Base-by-base conservation (phyloP, 345 rosid species). In the Citrus maxima region DNA sequence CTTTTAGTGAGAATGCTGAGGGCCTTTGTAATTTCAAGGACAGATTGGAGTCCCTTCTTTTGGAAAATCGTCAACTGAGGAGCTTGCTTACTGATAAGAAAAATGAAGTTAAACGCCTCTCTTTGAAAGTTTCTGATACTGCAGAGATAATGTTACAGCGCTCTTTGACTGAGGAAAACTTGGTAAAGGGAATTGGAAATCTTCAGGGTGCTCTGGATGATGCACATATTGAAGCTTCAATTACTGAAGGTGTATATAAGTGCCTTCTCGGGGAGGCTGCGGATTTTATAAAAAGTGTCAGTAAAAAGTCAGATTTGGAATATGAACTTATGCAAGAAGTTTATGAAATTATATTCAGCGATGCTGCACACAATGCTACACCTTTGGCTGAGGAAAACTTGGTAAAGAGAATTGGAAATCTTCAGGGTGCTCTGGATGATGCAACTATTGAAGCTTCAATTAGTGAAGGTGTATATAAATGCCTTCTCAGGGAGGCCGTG, bases 51-150 rank as follows among this genome's bases (percentile, higher is more conserved):
- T 64, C 90, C 51, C 91, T 91, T 72, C 69, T 77, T 49, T 73
- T 78, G 40, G 97, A 90, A 79, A 93, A 96, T 77, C 34, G 5
- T 60, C 81, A 77, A 72, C 82, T 92, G 64, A 89, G 80, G 72
- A 82, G 81, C 78, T 78, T 83, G 78, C 89, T 93, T 51, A 32
- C 27, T n/a, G 89, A 84, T 38, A 86, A 83, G 86, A 74, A 80
- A 63, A 84, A 74, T 69, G 89, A 92, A 76, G 81, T 81, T 56
- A 85, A 74, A 30, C 2, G 24, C 60, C 89, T 90, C 58, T 73
- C 83, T 24, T 83, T 84, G 21, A 84, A 87, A 70, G 84, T 87
- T 80, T 85, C 93, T 77, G 89, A 87, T 51, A 87, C 2, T 38
- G 83, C 79, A 67, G 83, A 84, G 83, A 86, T 88, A 79, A 85